These are phyloP conservation scores for Isochrysis galbana DNA, from an alignment of 78 protist species.

Conservation along the genomic window DNA sequence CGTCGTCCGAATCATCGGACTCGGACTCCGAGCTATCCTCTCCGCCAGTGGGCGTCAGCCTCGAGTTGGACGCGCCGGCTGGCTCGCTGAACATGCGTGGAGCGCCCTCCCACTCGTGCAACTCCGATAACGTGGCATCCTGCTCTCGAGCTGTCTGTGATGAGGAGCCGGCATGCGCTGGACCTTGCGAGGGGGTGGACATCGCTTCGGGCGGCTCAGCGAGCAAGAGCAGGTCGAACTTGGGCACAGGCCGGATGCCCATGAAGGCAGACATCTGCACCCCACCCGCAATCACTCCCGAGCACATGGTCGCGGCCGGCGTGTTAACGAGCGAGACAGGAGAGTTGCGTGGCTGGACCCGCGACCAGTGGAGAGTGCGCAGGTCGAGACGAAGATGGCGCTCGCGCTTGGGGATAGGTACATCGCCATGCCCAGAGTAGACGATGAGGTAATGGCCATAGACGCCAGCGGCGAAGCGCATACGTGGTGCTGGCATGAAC, in stretches of 20 bases:
- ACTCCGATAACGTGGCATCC: too few relatives aligned
- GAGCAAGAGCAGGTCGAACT: not conserved
- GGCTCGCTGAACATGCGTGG: too few relatives aligned
- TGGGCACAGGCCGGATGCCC: not conserved
- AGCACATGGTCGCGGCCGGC: not conserved
- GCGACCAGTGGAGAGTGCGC: not conserved
- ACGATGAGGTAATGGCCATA: not conserved
- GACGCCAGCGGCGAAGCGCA: not conserved
- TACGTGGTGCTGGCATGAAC: not conserved
- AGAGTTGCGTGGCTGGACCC: not conserved
- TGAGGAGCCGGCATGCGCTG: too few relatives aligned
- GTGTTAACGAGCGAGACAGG: not conserved
- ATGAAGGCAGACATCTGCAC: not conserved
- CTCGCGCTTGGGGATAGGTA: not conserved
- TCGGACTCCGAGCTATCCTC: too few relatives aligned
- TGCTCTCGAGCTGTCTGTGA: too few relatives aligned
- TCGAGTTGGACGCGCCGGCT: too few relatives aligned
- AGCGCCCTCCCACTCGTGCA: too few relatives aligned
- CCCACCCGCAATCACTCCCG: not conserved
- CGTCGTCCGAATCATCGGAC: too few relatives aligned
- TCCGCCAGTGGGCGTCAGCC: too few relatives aligned
- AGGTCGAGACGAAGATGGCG: not conserved
- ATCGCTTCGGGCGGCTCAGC: not conserved
- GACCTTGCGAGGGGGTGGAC: too few relatives aligned
- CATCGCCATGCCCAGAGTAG: not conserved